Base-by-base conservation (phyloP, 495 filamentous ascomycete genomes). In the Tuber brumale region DNA sequence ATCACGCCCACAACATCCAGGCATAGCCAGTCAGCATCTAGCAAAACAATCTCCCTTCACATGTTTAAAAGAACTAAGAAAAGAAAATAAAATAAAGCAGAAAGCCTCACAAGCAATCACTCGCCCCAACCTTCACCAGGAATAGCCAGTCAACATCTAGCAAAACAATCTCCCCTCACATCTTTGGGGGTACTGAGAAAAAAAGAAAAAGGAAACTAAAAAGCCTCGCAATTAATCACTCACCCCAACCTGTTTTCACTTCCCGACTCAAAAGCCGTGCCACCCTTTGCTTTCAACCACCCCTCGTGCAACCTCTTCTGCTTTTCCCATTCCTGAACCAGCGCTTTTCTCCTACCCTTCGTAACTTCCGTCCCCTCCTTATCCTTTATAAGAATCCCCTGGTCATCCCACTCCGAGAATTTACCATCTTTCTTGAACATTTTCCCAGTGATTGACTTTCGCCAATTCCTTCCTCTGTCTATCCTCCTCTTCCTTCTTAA, bases 311-410 rank as follows among this genome's bases (percentile, higher is more conserved):
- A 80, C 88, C 93, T 97, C 88, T 92, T 96, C 87, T 97, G 95
- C 83, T 86, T 90, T 82, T 97, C 93, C 93, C 93, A 97, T 42
- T 93, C 92, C 86, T 98, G 97, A 85, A 85, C 90, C 48, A 98
- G 83, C 88, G 94, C 96, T 88, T 97, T 99, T 48, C 76, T 75
- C 79, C 88, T 87, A 74, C 87, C 91, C 87, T 97, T 99, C 41
- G 93, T 87, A 41, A 99, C 85, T 82, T 96, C 93, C 78, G 89
- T 89, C 1, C 94, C 95, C 41, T 90, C 89, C 23, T 87, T 87
- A 83, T 93, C 89, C 83, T 89, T 92, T 5, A 88, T 92, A 16
- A 95, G 95, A 70, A 98, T 74, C 2, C 95, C 95, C 21, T 97
- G 90, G 3, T 87, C 90, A 85, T 97, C 94, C 94, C 94, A 98